Base-by-base conservation (phyloP, 768 basidiomycete species). In the Chalciporus pseudorubinellus region DNA sequence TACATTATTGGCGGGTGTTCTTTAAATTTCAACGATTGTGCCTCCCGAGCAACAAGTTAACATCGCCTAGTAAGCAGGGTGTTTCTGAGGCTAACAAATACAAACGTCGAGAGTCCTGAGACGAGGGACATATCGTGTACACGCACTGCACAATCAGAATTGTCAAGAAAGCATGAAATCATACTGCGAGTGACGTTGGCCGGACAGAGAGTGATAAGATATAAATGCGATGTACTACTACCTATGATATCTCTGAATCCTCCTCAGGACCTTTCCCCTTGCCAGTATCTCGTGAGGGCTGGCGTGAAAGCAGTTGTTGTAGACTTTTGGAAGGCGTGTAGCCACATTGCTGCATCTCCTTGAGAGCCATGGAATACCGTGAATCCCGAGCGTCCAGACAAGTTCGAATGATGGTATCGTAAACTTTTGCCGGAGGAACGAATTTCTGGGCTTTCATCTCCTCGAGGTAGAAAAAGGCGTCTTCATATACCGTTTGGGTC, bases 381-480 rank as follows among this genome's bases (percentile, higher is more conserved):
- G 74, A 58, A 63, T 95, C 92, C 53, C 73, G 73, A 18, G 68
- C 66, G 16, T 61, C 55, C 13, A 82, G 64, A 59, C 88, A 92
- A 59, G 76, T 84, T 41, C 74, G 72, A 39, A 85, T 69, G 51
- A 94, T 70, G 2, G 72, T 71, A 29, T 79, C 75, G 68, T 94
- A 94, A 26, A 85, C 68, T 2, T 61, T 60, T 21, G 60, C 60
- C 10, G 79, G 65, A 1, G 92, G 89, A n/a, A 72, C 59, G 59
- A 81, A 72, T 9, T 73, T 73, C 31, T 76, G 77, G 1, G 74
- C 69, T 67, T 94, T 93, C 87, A 92, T 90, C 72, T 89, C 87
- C 65, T 93, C 91, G 28, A 95, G 77, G 68, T 90, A 92, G 63
- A 83, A 85, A 71, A 94, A 94, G 0, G 91, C 89, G 54, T 92